Conservation (phyloP, 495 filamentous ascomycete species). For the Tuber brumale region DNA sequence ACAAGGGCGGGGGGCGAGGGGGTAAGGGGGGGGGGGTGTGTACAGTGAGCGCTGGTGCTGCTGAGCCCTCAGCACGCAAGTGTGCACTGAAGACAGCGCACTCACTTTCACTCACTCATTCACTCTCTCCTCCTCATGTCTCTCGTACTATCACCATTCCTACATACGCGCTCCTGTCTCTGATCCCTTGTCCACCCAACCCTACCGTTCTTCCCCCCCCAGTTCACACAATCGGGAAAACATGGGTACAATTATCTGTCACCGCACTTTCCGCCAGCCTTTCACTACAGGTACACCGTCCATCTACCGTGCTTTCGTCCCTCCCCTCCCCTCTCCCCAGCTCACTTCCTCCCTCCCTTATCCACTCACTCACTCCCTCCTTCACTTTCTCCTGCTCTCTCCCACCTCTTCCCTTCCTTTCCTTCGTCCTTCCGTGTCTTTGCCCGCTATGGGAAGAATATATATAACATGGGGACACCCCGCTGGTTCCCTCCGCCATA, state of each 20-base stretch:
- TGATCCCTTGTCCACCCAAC: conserved; percentile 23
- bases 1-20: conserved; percentile 3
- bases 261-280: conserved; percentile 30
- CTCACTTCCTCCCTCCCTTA: neutral
- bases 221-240: conserved; percentile 34
- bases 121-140: neutral
- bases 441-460: neutral
- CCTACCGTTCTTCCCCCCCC: neutral
- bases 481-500: neutral
- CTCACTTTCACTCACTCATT: neutral
- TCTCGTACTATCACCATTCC: neutral
- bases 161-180: conserved; percentile 33
- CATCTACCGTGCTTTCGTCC: neutral
- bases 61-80: conserved; percentile 25
- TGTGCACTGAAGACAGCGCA: conserved; percentile 31
- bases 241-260: conserved; percentile 36
- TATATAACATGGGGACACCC: conserved; percentile 4
- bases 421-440: neutral
- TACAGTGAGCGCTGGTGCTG: neutral
- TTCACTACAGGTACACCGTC: neutral
- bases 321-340: neutral
- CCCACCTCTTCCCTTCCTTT: neutral
- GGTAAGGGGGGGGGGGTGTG: neutral
- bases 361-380: neutral
- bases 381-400: neutral